These are phyloP conservation scores for Alternaria brassicicola DNA, from an alignment of 2,329 filamentous ascomycete species.

Conservation along the genomic window DNA sequence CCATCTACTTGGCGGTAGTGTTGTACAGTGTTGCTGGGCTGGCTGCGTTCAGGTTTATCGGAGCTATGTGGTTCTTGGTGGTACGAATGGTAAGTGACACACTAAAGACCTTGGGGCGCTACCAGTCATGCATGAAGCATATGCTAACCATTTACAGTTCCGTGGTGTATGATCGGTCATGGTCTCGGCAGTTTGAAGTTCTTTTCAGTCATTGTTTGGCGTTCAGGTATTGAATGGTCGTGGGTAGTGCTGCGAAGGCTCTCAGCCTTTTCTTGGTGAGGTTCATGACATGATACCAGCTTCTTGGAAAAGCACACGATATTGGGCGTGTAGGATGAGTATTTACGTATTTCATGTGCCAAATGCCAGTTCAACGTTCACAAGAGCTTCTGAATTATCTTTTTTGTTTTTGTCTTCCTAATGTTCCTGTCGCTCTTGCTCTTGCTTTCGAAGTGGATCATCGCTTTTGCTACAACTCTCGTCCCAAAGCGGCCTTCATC, in stretches of 20 bases:
- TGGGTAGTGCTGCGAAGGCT: slow-evolving; percentile 6
- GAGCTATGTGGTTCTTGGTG: slow-evolving; percentile 90
- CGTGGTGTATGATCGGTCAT: slow-evolving; percentile 52
- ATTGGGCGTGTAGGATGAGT: slow-evolving; percentile 10
- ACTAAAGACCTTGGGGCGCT: not conserved
- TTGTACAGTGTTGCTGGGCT: slow-evolving; percentile 87
- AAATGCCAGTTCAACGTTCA: not conserved
- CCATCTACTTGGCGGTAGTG: slow-evolving; percentile 85
- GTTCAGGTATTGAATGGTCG: slow-evolving; percentile 11
- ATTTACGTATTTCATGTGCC: slow-evolving; percentile 8
- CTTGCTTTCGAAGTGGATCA: not conserved
- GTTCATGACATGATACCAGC: slow-evolving; percentile 29
- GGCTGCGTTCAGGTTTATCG: slow-evolving; percentile 84
- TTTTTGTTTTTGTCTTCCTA: not conserved
- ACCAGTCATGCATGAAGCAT: not conserved
- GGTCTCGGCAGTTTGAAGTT: not conserved
- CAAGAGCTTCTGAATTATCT: not conserved
- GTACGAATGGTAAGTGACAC: slow-evolving; percentile 48
- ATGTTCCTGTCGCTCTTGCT: not conserved
- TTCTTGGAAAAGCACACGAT: slow-evolving; percentile 9
- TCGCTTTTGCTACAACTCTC: not conserved
- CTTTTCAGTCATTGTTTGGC: slow-evolving; percentile 1
- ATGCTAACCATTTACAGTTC: slow-evolving; percentile 53
- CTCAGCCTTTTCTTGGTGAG: slow-evolving; percentile 3
- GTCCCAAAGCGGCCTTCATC: not conserved